Evolutionary conservation across 2,329 filamentous ascomycete genomes (phyloP).

Genomic region (Aspergillus fumigatus): DNA sequence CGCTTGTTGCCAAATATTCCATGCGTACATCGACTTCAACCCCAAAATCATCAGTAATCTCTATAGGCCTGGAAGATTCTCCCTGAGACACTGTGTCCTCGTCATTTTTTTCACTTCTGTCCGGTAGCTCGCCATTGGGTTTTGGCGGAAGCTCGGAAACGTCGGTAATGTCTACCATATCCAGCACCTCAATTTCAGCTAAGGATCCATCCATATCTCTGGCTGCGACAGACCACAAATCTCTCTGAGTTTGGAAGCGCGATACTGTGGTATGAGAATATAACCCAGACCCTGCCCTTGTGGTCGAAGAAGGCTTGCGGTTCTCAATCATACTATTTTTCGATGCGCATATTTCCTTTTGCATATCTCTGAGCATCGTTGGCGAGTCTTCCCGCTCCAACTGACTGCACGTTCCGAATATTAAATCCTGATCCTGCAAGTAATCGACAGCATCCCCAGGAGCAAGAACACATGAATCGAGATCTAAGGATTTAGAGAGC

Average conservation of each 20-base stretch:
- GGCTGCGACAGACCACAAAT: constrained; percentile 68
- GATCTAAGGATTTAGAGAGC: constrained; percentile 25
- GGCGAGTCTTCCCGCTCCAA: constrained; percentile 69
- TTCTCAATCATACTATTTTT: constrained; percentile 17
- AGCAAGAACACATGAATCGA: constrained; percentile 59
- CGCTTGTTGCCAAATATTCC: neutral
- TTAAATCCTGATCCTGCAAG: constrained; percentile 65
- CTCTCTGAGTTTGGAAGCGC: constrained; percentile 29
- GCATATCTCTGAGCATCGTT: constrained; percentile 41
- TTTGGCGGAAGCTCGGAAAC: constrained; percentile 5
- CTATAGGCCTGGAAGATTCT: neutral
- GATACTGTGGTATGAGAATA: constrained; percentile 15
- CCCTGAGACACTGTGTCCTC: neutral
- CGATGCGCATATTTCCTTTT: constrained; percentile 28
- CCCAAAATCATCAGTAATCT: neutral
- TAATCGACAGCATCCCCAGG: constrained; percentile 64
- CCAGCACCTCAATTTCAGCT: constrained; percentile 58
- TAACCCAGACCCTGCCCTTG: neutral
- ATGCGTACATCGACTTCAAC: neutral
- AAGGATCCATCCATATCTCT: constrained; percentile 62
- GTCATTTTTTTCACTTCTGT: neutral
- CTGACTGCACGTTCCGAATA: constrained; percentile 86
- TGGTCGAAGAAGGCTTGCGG: neutral
- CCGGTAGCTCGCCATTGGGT: neutral
- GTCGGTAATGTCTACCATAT: constrained; percentile 48